Base-by-base conservation (phyloP, 2,329 filamentous ascomycete species). In the Talaromyces sp. region DNA sequence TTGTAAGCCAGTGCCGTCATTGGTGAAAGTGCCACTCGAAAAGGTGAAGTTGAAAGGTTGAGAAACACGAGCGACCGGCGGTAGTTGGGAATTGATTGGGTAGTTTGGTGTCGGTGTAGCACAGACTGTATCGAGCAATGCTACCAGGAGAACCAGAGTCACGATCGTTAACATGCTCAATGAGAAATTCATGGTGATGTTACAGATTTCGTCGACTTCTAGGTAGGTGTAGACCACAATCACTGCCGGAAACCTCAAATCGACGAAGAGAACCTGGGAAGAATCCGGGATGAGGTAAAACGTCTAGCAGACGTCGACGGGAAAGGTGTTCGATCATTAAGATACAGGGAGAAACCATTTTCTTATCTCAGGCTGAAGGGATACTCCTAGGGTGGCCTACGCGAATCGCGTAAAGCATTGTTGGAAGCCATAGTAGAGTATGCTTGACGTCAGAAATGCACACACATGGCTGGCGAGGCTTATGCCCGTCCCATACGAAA, bases 11-110 rank as follows among this genome's bases (percentile, higher is more conserved):
- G 74, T 73, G 39, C 79, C 78, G 49, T 79, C 76, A 17, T 90
- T 89, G 15, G 83, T 81, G 77, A 96, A 96, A 0, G 92, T 96
- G 45, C 88, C 87, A 31, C 70, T 70, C 13, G 79, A 75, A 61
- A 81, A 81, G 50, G 70, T 68, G 67, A 81, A 81, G 56, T 70
- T 68, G 67, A 78, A 82, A 2, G 83, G 82, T 70, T 89, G 74
- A 47, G 84, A 85, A 66, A 90, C 82, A 69, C 90, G 85, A 22
- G 91, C 92, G 62, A 93, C 89, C 3, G 90, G 89, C 37, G 92
- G 92, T 0, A 96, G 84, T 76, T 97, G 93, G 2, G 91, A 88
- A 77, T 95, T 96, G 76, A 96, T 83, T 0, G 92, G 92, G 70
- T 93, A 94, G 56, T 81, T 81, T 58, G 82, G 73, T 65, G 69